Evolutionary conservation across 139 green algal species (phyloP).

Genomic region (Yamagishiella unicocca): DNA sequence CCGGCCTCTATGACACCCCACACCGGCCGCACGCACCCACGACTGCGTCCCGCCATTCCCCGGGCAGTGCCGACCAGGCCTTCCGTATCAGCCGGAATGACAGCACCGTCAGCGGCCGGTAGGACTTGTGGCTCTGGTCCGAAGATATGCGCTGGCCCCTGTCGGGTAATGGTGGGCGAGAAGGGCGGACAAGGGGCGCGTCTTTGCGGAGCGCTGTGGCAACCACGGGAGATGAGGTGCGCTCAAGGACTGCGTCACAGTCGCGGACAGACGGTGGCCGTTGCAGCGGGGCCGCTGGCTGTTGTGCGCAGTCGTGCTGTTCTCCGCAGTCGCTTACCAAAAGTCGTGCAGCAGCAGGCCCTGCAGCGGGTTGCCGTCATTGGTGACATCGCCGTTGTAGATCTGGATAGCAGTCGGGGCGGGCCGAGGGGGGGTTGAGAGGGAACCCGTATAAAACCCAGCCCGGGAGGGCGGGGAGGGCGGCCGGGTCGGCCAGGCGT

Average conservation of each 20-base stretch:
- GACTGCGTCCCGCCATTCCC: neutral
- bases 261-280: too few relatives aligned
- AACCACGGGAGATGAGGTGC: too few relatives aligned
- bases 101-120: conserved; percentile 79
- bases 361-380: conserved; percentile 53
- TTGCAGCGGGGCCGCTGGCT: too few relatives aligned
- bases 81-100: conserved; percentile 62
- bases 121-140: conserved; percentile 85
- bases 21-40: conserved; percentile 7
- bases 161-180: neutral
- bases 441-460: too few relatives aligned
- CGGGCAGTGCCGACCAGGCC: conserved; percentile 51
- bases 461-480: too few relatives aligned
- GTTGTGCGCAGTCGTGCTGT: too few relatives aligned
- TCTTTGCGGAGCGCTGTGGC: too few relatives aligned
- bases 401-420: conserved; percentile 68
- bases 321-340: too few relatives aligned
- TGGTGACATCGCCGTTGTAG: conserved; percentile 76
- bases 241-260: too few relatives aligned
- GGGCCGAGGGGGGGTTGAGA: too few relatives aligned
- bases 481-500: too few relatives aligned
- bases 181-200: neutral
- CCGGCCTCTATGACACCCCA: too few relatives aligned
- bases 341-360: conserved; percentile 78
- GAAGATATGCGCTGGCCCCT: conserved; percentile 81